Evolutionary conservation across 1,284 basidiomycete species (phyloP), one percentile per base, ranked within the genome.

Genomic region (Ceratobasidium theobromae): DNA sequence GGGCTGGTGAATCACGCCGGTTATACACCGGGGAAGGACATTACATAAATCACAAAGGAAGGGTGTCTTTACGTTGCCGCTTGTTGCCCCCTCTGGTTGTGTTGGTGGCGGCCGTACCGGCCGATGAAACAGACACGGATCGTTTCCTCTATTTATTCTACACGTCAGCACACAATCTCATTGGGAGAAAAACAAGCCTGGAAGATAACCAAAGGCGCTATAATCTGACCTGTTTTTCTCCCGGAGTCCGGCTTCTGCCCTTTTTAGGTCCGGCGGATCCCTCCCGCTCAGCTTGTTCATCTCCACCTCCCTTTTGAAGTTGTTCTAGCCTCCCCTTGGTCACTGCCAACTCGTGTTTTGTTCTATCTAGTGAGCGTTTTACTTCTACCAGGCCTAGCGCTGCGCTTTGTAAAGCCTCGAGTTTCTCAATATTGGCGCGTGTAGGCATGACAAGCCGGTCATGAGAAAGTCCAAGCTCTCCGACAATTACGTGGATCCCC

Each of bases 401-500:
- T 0, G 90, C 85, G 3, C 86, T 84, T 30, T 95, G 74, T 14
- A 97, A 76, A 3, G 80, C 79, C 69, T 95, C 93, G 35, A 93
- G 80, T 69, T 83, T 84, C 54, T 83, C 80, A 58, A 88, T 80
- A 70, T 93, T 96, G 28, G 86, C 84, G 33, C 85, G 82, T 1
- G 95, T 96, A 14, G 95, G 94, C 93, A 97, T 96, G 70, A 95
- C 89, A 57, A 97, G 82, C 12, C 89, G 84, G 16, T 81, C 81
- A 68, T 86, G 81, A n/a, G 81, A 83, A 38, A 95, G 79, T 12
- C 88, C 87, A 16, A 95, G 80, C 75, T 96, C 92, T 16, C 81
- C 76, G 23, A 97, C 81, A 14, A 87, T 81, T 67, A 89, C 86
- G 2, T 84, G 81, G 71, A 95, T 85, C 79, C 89, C 84, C 67